Conservation (phyloP, 2,329 filamentous ascomycete genomes). For the Westerdykella aurantiaca region DNA sequence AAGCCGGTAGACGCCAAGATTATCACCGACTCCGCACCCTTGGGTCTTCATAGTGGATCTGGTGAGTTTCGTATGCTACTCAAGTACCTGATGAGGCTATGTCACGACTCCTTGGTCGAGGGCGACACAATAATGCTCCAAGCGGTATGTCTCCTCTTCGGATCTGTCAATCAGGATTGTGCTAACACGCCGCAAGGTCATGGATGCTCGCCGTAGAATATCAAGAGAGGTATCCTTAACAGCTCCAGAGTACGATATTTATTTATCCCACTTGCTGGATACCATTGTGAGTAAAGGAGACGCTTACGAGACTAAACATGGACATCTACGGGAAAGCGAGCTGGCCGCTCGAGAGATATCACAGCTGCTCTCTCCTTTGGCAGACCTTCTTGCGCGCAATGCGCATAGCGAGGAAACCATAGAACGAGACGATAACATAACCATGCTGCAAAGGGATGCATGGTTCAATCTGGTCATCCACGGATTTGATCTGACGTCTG, state of each 20-base stretch:
- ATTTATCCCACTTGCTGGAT: constrained; percentile 77
- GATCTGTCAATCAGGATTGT: neutral
- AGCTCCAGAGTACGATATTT: constrained; percentile 74
- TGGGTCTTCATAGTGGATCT: constrained; percentile 71
- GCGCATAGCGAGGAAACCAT: constrained; percentile 55
- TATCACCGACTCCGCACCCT: constrained; percentile 69
- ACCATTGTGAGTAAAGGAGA: constrained; percentile 88
- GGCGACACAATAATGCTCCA: constrained; percentile 62
- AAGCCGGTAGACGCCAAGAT: constrained; percentile 76
- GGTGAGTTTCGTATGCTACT: constrained; percentile 81
- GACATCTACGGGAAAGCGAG: constrained; percentile 71
- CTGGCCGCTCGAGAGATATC: constrained; percentile 81
- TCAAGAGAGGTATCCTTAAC: constrained; percentile 62
- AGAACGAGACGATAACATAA: constrained; percentile 45
- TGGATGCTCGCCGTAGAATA: constrained; percentile 72
- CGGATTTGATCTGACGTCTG: constrained; percentile 72
- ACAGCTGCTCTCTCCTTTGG: constrained; percentile 81
- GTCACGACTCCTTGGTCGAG: constrained; percentile 65
- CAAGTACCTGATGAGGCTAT: constrained; percentile 72
- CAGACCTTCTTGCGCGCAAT: constrained; percentile 65
- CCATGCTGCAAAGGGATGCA: constrained; percentile 74
- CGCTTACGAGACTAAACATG: constrained; percentile 63
- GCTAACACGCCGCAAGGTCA: constrained; percentile 47
- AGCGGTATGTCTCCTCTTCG: constrained; percentile 53
- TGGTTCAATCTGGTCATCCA: constrained; percentile 99